Base-by-base conservation (phyloP, 2,329 filamentous ascomycete genomes). In the Beauveria pseudobassiana region DNA sequence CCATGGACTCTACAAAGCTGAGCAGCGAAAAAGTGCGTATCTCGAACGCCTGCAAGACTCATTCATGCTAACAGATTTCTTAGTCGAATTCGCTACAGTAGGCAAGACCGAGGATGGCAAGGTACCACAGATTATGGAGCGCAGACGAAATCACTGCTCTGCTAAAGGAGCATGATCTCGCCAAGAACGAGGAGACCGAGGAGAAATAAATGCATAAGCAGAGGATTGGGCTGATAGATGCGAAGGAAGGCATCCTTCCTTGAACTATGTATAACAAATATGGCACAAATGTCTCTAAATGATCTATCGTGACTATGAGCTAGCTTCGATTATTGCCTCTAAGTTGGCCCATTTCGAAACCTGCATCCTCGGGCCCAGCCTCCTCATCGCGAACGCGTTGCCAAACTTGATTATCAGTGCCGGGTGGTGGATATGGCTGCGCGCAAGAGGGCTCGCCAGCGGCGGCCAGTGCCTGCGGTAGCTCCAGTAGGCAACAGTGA, bases 1-100 rank as follows among this genome's bases (percentile, higher is more conserved):
- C 95, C 6, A 99, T 99, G 96, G 95, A 99, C 76, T 96, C 93
- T 61, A 98, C 93, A 60, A 99, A 97, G 83, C 79, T 99, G 73
- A 97, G 92, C 81, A 96, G 92, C 73, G 95, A 99, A 84, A 99
- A 86, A 96, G 93, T 96, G 79, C 76, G 90, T 18, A 7, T 4
- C 18, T 7, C 46, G 34, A 14, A 6, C 24, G 14, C 42, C 26
- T 10, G 4, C 12, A 2, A 8, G 18, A 43, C 18, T 16, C 6
- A 48, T 20, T 12, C 2, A 28, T 48, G 52, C 62, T 63, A 49
- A 51, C 67, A 69, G 62, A 69, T 67, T 62, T 14, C 22, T 46
- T 65, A 97, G 93, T 99, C 73, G 95, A 99, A 74, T 99, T 99
- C 73, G 96, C 95, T 68, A 99, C 96, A 38, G 93, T 99, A 64